Base-by-base conservation (phyloP, 208 protist genomes). In the Leishmania guyanensis region DNA sequence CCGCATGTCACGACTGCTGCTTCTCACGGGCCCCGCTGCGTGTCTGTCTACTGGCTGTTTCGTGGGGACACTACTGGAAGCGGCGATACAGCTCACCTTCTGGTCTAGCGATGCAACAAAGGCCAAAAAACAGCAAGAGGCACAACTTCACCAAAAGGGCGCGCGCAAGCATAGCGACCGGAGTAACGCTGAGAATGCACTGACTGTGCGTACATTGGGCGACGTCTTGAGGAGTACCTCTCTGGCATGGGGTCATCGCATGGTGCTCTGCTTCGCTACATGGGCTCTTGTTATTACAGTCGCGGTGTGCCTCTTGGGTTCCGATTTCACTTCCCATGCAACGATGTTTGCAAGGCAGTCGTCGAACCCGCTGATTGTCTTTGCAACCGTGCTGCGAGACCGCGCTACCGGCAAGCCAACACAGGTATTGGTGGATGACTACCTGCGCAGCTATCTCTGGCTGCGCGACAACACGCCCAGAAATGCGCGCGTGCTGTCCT, bases 391-490 rank as follows among this genome's bases (percentile, higher is more conserved):
- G 17, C 71, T 54, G 4, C 43, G 80, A 56, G 62, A 39, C 65
- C 53, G 53, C 53, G 53, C 22, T 17, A 80, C 68, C 10, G 58
- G 48, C 20, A 79, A 82, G 48, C 95, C 91, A 14, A 72, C 65
- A 33, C 33, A 78, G 10, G 79, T 97, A 16, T 50, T 99, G 29
- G 92, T 99, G 33, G 97, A 99, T 82, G 99, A 99, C 92, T 99
- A 99, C 91, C 88, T 98, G 89, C 97, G 3, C 99, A 99, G 89
- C 77, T 39, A 39, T 39, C 36, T 92, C 71, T 99, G 99, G 99
- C 88, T 99, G 12, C 79, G 91, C 26, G 74, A 94, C 50, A 99
- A 99, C 88, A 99, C 99, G 1, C 81, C 94, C 1, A 74, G 84
- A 17, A 93, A 99, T 79, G 97, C 98, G n/a, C 91, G 90, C 74